Conservation (phyloP, 768 basidiomycete species). For the Tulasnella sp. region DNA sequence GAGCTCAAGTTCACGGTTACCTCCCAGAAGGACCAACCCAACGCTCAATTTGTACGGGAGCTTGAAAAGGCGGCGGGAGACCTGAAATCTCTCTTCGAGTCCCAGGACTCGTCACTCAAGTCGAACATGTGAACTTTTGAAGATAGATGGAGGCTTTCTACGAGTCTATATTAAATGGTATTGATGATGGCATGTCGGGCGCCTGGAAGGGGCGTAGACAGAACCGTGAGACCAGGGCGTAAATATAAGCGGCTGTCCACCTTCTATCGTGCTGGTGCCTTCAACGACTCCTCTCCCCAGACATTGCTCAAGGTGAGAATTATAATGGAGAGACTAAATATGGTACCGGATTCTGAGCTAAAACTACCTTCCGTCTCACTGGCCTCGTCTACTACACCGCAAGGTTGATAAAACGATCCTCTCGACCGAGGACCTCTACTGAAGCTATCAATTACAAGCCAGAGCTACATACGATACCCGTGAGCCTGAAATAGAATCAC, state of each 20-base stretch:
- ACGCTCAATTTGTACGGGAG: constrained; percentile 66
- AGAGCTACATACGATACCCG: background rate
- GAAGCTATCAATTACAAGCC: background rate
- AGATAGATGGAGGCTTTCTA: background rate
- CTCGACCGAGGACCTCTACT: background rate
- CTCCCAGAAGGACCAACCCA: constrained; percentile 79
- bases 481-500: background rate
- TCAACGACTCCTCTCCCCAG: background rate
- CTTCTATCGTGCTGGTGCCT: background rate
- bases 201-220: background rate
- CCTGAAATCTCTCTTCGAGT: constrained; percentile 54
- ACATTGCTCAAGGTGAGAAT: background rate
- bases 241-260: background rate
- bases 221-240: background rate
- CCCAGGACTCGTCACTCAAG: background rate
- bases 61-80: constrained; percentile 63
- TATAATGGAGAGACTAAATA: background rate
- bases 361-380: background rate
- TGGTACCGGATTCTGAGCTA: background rate
- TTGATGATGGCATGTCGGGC: too few relatives aligned
- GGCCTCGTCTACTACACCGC: background rate
- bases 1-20: constrained; percentile 79
- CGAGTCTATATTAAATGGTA: too few relatives aligned
- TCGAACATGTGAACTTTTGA: background rate
- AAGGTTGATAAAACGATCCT: background rate